Evolutionary conservation across 108 stramenopile species (phyloP), one percentile per base, ranked within the genome.

Genomic region (Conticribra guillardii): DNA sequence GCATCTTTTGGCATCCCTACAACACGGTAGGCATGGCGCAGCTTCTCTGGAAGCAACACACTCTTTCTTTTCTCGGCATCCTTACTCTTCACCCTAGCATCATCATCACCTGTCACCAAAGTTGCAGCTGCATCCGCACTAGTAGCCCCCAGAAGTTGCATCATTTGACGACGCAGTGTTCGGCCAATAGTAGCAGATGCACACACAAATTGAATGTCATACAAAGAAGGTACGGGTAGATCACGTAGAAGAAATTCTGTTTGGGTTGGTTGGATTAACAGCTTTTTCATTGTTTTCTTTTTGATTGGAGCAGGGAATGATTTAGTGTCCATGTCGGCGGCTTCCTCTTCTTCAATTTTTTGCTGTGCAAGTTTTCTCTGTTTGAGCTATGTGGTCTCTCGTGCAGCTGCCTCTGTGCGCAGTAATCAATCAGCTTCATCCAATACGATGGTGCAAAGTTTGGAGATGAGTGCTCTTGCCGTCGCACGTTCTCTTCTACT

Each of bases 341-440:
- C 61, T 32, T 28, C 67, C 29, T 34, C 67, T 5, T 41, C 37
- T 11, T 9, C 11, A 5, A 41, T 9, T 27, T n/a, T 53, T 44
- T 22, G 51, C 32, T 81, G 62, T 2, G 48, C 69, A 19, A 64
- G 33, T 48, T 81, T 76, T 51, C 74, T 67, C 57, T 64, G 28
- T 57, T 73, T 74, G 24, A 75, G 51, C 44, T 72, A 75, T 4
- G 60, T 56, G 8, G 56, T 33, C 37, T 75, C 67, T 26, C 87
- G 72, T 37, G 86, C 77, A 21, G 69, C 64, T 1, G 72, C 76
- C 73, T 87, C 85, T 1, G 89, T 90, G 27, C 84, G 81, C 4
- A 91, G 59, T 29, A 91, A 58, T 32, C 87, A 82, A 77, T 91
- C 90, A n/a, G 86, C 84, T 68, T 91, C 90, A 64, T 91, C 90